These are phyloP conservation scores for Anthracocystis panici-leucophaei DNA, from an alignment of 1,284 basidiomycete genomes.

Conservation along the genomic window DNA sequence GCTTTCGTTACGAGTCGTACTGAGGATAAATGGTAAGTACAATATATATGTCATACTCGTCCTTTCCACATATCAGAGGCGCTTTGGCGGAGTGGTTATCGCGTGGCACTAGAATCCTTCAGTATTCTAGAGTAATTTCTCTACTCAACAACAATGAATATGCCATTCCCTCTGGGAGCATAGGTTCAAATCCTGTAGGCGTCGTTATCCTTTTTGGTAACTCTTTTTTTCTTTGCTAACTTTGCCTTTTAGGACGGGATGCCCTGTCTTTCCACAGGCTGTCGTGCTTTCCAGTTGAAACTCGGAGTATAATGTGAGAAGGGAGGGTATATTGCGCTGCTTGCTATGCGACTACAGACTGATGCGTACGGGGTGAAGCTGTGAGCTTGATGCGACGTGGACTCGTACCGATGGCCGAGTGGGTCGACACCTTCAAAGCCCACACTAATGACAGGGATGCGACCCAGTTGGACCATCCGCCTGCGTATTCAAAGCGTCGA, in stretches of 20 bases:
- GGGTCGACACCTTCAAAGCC: not conserved
- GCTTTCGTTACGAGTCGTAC: not conserved
- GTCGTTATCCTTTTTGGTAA: constrained; percentile 24
- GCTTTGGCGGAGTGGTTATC: constrained; percentile 52
- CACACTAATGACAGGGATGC: not conserved
- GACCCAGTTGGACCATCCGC: not conserved
- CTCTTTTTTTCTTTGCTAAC: not conserved
- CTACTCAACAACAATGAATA: constrained; percentile 28
- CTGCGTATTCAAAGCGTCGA: constrained; percentile 26
- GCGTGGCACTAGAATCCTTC: constrained; percentile 43
- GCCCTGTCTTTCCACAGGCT: no score
- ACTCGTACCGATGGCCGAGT: not conserved
- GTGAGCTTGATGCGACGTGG: not conserved
- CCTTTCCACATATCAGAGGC: constrained; percentile 10
- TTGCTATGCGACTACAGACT: no score
- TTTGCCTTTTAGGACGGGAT: not conserved
- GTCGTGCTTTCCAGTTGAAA: no score
- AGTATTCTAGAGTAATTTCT: constrained; percentile 23
- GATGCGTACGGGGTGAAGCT: no score
- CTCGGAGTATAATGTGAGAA: no score
- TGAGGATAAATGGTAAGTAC: no score
- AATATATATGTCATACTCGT: not conserved
- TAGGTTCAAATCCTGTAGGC: constrained; percentile 51
- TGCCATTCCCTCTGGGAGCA: constrained; percentile 52
- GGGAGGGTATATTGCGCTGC: no score